phyloP scores from a whole-genome alignment of 768 basidiomycete species.

The Candolleomyces aberdarensis region DNA sequence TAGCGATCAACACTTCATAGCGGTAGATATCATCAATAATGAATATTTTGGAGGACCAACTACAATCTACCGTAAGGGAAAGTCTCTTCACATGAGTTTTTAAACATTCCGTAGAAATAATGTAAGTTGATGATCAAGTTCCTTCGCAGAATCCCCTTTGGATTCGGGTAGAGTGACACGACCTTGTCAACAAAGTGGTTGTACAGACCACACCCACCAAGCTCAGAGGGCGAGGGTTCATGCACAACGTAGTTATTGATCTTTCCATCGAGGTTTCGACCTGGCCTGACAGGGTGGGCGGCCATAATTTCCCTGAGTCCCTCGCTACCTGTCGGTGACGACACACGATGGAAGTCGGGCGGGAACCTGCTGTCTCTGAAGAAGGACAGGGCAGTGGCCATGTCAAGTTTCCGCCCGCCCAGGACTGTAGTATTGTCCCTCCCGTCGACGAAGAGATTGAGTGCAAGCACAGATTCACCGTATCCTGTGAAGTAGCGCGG shows the following conservation, averaged over 20 bases:
- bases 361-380: conserved; percentile 17
- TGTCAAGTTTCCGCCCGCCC: conserved; percentile 9
- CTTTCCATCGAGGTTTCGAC: conserved; percentile 7
- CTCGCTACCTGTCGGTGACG: conserved; percentile 2
- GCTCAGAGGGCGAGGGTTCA: conserved; percentile 8
- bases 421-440: background rate
- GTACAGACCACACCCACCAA: conserved; percentile 13
- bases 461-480: conserved; percentile 13
- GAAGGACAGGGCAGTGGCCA: conserved; percentile 14
- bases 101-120: background rate
- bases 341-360: conserved; percentile 11
- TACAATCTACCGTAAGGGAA: conserved; percentile 10
- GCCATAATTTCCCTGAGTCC: conserved; percentile 1
- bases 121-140: conserved; percentile 12
- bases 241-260: conserved; percentile 14
- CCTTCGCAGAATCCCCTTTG: conserved; percentile 10
- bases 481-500: conserved; percentile 13
- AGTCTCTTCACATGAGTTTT: conserved; percentile 5
- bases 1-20: no score
- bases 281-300: conserved; percentile 11
- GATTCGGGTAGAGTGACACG: conserved; percentile 15
- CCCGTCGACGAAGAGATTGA: conserved; percentile 17
- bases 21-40: no score
- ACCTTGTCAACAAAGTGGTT: conserved; percentile 13
- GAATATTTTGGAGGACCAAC: background rate